These are phyloP conservation scores for Arxiozyma slooffiae DNA, from an alignment of 1,139 yeast species.

Conservation along the genomic window DNA sequence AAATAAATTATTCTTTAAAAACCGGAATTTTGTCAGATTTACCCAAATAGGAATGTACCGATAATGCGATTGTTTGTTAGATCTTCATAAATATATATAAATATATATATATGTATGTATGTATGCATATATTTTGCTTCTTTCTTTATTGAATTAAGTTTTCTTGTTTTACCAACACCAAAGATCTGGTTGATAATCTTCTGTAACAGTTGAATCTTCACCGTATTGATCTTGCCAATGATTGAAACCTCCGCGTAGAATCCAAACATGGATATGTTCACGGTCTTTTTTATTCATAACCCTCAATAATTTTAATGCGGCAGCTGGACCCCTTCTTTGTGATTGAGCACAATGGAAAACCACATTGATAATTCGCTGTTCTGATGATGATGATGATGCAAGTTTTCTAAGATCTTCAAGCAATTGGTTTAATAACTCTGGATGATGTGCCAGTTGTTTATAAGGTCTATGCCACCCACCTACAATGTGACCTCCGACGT, in stretches of 20 bases:
- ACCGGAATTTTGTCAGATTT: not conserved
- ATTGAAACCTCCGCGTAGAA: conserved; percentile 75
- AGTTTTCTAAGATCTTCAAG: conserved; percentile 36
- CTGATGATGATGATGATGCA: conserved; percentile 44
- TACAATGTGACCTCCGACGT: conserved; percentile 41
- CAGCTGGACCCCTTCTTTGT: conserved; percentile 83
- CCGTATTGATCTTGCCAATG: conserved; percentile 77
- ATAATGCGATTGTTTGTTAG: no score
- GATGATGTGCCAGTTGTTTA: conserved; percentile 50
- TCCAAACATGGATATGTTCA: conserved; percentile 47
- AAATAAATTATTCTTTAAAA: no score
- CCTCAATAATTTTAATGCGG: conserved; percentile 61
- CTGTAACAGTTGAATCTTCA: conserved; percentile 55
- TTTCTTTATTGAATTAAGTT: not conserved
- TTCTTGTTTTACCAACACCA: conserved; percentile 35
- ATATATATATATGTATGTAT: not conserved
- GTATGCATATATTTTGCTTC: not conserved
- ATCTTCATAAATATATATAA: no score
- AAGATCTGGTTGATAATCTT: conserved; percentile 47
- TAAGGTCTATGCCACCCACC: conserved; percentile 24
- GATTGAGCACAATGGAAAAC: conserved; percentile 87
- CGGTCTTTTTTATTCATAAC: conserved; percentile 37
- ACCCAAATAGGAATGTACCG: no score
- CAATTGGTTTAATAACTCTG: conserved; percentile 34
- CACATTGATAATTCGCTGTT: conserved; percentile 33